phyloP scores from a whole-genome alignment of 352 stramenopile species.

The Globisporangium recalcitrans region DNA sequence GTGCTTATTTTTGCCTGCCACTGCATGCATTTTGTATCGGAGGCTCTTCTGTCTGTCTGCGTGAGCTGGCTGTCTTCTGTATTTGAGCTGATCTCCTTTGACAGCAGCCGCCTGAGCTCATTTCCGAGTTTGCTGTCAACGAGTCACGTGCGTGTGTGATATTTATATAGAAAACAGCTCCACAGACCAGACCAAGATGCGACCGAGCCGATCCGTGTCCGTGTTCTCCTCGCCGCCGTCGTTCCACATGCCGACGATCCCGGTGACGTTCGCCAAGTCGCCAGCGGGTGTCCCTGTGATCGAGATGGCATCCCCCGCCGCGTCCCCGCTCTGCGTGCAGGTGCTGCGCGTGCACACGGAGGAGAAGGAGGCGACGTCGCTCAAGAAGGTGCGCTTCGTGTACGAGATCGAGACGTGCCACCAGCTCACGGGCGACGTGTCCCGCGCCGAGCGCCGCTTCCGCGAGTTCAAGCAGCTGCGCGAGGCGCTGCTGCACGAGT shows the following conservation, averaged over 20 bases:
- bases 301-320: background rate
- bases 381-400: constrained; percentile 67
- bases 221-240: constrained; percentile 4
- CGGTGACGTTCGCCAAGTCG: constrained; percentile 4
- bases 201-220: constrained; percentile 4
- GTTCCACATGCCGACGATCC: constrained; percentile 16
- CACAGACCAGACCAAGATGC: background rate
- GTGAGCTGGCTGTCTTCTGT: background rate
- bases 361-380: constrained; percentile 36
- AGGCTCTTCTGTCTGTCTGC: background rate
- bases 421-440: constrained; percentile 51
- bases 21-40: background rate
- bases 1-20: background rate
- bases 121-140: constrained; percentile 4
- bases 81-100: constrained; percentile 1
- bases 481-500: constrained; percentile 53
- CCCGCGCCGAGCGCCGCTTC: constrained; percentile 45
- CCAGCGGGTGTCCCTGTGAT: background rate
- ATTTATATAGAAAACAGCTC: background rate
- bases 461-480: constrained; percentile 68
- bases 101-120: background rate
- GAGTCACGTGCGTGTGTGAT: background rate
- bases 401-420: constrained; percentile 76
- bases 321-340: constrained; percentile 39
- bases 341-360: constrained; percentile 53